Conservation (phyloP, 2,329 filamentous ascomycete genomes). For the Helicocarpus griseus region DNA sequence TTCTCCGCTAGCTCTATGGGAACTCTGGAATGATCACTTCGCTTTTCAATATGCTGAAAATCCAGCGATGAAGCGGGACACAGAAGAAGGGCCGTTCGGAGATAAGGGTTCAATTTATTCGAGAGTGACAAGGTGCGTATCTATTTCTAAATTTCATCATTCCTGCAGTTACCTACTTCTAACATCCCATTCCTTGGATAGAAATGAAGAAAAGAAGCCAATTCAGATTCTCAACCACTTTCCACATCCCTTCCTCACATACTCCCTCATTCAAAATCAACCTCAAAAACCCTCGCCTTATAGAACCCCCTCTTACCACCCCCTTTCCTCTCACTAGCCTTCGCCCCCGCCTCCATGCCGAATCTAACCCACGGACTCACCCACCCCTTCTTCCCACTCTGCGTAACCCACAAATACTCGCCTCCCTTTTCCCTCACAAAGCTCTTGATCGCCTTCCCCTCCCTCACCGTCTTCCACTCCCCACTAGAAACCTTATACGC, state of each 20-base stretch:
- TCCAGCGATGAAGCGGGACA: no score
- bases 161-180: no score
- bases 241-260: neutral
- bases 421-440: slow-evolving; percentile 11
- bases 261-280: slow-evolving; percentile 8
- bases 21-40: no score
- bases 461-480: slow-evolving; percentile 9
- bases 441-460: slow-evolving; percentile 10
- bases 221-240: no score
- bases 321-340: slow-evolving; percentile 6
- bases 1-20: no score
- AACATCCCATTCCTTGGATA: no score
- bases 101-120: no score
- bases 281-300: slow-evolving; percentile 13
- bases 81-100: no score
- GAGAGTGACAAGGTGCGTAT: no score
- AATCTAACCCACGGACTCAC: slow-evolving; percentile 15
- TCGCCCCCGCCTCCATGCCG: slow-evolving; percentile 5
- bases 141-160: no score
- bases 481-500: slow-evolving; percentile 10
- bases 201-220: no score
- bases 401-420: slow-evolving; percentile 13
- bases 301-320: slow-evolving; percentile 13
- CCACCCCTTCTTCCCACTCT: slow-evolving; percentile 9
- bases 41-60: no score